Evolutionary conservation across 768 basidiomycete species (phyloP).

Genomic region (Naganishia vaughanmartiniae): DNA sequence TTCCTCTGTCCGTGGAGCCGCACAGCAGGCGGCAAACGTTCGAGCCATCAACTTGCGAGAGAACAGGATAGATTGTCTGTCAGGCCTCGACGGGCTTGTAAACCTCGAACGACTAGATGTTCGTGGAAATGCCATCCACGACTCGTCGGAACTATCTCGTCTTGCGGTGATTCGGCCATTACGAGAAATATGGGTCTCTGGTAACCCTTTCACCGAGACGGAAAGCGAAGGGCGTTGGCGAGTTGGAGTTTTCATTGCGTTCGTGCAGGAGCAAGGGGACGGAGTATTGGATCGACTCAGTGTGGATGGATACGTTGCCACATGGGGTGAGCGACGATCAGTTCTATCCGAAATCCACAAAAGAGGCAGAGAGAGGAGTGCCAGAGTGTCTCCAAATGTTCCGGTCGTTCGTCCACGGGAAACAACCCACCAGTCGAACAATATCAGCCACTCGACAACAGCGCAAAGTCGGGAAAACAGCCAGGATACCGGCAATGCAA

Average conservation of each 20-base stretch:
- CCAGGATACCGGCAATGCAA: not conserved
- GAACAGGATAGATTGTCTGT: constrained; percentile 91
- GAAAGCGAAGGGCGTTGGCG: constrained; percentile 64
- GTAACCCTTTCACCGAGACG: constrained; percentile 73
- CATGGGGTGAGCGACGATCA: constrained; percentile 42
- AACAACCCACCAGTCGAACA: not conserved
- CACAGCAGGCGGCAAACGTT: constrained; percentile 73
- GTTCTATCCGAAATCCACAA: constrained; percentile 19
- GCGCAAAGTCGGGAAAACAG: not conserved
- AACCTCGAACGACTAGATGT: constrained; percentile 83
- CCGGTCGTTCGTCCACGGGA: not conserved
- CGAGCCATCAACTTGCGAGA: constrained; percentile 72
- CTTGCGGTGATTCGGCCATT: constrained; percentile 76
- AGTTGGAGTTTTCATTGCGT: constrained; percentile 74
- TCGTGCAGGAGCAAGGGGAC: constrained; percentile 75
- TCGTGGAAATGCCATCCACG: constrained; percentile 72
- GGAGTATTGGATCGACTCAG: constrained; percentile 54
- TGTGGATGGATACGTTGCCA: constrained; percentile 63
- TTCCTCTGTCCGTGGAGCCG: constrained; percentile 88
- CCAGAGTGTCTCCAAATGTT: not conserved
- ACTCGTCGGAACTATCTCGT: constrained; percentile 79
- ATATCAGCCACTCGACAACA: not conserved
- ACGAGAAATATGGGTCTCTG: constrained; percentile 69
- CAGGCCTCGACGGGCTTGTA: constrained; percentile 84
- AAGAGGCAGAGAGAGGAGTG: constrained; percentile 1